These are phyloP conservation scores for Meyerozyma elateridarum DNA, from an alignment of 1,139 yeast genomes.

Conservation along the genomic window DNA sequence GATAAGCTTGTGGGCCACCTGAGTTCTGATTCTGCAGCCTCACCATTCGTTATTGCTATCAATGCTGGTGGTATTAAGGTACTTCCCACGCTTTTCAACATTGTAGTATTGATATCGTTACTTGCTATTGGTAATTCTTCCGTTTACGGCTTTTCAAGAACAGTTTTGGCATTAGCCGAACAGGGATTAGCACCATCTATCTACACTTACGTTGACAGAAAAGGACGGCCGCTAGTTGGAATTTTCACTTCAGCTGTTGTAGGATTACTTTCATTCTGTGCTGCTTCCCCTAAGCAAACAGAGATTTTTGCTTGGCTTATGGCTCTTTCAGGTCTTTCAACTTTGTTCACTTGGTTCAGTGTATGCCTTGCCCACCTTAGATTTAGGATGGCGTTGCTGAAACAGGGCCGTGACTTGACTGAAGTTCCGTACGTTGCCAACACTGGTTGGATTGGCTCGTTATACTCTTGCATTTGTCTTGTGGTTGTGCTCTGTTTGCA, in stretches of 20 bases:
- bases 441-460: constrained; percentile 37
- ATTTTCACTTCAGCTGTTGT: constrained; percentile 28
- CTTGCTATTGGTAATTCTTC: constrained; percentile 43
- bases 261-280: constrained; percentile 37
- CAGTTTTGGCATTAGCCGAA: constrained; percentile 36
- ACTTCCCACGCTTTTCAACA: constrained; percentile 42
- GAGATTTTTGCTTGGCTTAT: constrained; percentile 39
- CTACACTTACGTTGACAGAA: constrained; percentile 34
- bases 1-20: not conserved
- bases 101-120: constrained; percentile 36
- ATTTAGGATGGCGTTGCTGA: constrained; percentile 33
- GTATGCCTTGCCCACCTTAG: constrained; percentile 35
- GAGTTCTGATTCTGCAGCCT: constrained; percentile 28
- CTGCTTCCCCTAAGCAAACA: constrained; percentile 34
- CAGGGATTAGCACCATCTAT: constrained; percentile 38
- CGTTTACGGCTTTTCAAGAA: constrained; percentile 42
- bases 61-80: constrained; percentile 46
- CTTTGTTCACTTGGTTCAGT: constrained; percentile 40
- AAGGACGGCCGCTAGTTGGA: constrained; percentile 41
- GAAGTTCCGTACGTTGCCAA: constrained; percentile 37
- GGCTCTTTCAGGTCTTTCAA: constrained; percentile 38
- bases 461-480: constrained; percentile 26
- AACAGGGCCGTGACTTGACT: constrained; percentile 24
- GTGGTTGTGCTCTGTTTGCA: constrained; percentile 33
- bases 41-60: constrained; percentile 60